Evolutionary conservation across 768 basidiomycete genomes (phyloP), one percentile per base, ranked within the genome.

Genomic region (Inosperma sp.): DNA sequence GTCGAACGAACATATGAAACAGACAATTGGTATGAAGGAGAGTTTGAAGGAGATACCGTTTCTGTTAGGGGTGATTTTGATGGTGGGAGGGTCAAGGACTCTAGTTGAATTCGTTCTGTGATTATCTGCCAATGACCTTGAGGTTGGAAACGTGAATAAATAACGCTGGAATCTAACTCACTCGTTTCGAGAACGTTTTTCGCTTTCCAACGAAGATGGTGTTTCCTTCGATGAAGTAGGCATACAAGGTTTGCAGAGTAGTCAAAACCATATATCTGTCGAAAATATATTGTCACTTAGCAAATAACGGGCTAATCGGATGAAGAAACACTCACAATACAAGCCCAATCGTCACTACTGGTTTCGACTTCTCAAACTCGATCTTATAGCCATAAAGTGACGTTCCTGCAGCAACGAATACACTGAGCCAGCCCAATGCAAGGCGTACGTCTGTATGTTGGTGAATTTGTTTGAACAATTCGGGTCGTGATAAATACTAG

Each of bases 321-420:
- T 48, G 51, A 40, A 46, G 43, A 49, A 45, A 9, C 3, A 79
- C 89, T 63, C 68, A 88, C 91, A 83, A 52, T 49, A 84, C 79
- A 59, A 96, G 78, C 2, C 92, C 93, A 7, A 77, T 75, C 76
- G 83, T 85, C 16, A 95, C 81, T 26, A 80, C 81, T 9, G 81
- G 78, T 69, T 96, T 95, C 54, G 87, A 82, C 65, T 84, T 79
- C 66, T 95, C 89, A 65, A 95, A 98, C n/a, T 88, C 86, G 37
- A 85, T 72, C 61, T 86, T 84, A 68, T 84, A 92, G 27, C 91
- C 89, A 61, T 95, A 95, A 35, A 90, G 73, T 27, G 85, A 86
- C 23, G 90, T 91, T 10, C 79, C 86, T 36, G 78, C 79, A 17
- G 93, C 91, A 13, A 94, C 76, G 52, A 93, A 77, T 40, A 93